Percentiles rank a stretch among this genome's conserved stretches.
These are phyloP conservation scores for Starmera dryadoides DNA, from an alignment of 805 yeast genomes.

Conservation along the genomic window DNA sequence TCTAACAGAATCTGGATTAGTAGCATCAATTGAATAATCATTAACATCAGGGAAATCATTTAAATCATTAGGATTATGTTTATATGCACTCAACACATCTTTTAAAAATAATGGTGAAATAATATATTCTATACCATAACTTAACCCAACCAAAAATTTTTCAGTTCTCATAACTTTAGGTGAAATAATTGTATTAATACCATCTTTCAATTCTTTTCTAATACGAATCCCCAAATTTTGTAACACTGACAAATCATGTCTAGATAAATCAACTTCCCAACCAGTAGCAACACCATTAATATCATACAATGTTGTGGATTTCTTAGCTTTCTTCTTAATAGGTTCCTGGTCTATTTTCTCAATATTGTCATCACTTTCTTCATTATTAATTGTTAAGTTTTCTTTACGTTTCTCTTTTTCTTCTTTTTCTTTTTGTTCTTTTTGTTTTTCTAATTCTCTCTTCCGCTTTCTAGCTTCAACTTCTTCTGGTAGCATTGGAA, in stretches of 20 bases:
- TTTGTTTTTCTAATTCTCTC: constrained; percentile 19
- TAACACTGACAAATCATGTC: constrained; percentile 36
- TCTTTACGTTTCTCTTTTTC: constrained; percentile 1
- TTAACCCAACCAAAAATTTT: constrained; percentile 69
- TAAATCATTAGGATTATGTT: constrained; percentile 8
- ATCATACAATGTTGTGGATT: constrained; percentile 23
- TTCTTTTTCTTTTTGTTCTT: neutral
- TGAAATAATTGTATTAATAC: constrained; percentile 53
- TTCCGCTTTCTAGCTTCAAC: constrained; percentile 22
- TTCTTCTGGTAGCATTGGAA: constrained; percentile 34
- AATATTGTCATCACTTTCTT: constrained; percentile 10
- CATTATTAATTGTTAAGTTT: neutral
- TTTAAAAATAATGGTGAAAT: constrained; percentile 48
- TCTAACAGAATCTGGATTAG: constrained; percentile 25
- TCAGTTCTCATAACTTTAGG: constrained; percentile 83
- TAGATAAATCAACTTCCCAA: constrained; percentile 41
- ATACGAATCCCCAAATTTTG: constrained; percentile 52
- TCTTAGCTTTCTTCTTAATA: constrained; percentile 10
- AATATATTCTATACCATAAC: constrained; percentile 41
- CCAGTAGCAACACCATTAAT: constrained; percentile 58
- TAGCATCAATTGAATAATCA: constrained; percentile 26
- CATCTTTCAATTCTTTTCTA: constrained; percentile 21
- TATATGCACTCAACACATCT: constrained; percentile 32
- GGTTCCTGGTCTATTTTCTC: constrained; percentile 4
- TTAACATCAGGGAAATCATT: constrained; percentile 17